Evolutionary conservation across 202 grass and related monocot species (phyloP).

Genomic region (Saccharum hybrid): DNA sequence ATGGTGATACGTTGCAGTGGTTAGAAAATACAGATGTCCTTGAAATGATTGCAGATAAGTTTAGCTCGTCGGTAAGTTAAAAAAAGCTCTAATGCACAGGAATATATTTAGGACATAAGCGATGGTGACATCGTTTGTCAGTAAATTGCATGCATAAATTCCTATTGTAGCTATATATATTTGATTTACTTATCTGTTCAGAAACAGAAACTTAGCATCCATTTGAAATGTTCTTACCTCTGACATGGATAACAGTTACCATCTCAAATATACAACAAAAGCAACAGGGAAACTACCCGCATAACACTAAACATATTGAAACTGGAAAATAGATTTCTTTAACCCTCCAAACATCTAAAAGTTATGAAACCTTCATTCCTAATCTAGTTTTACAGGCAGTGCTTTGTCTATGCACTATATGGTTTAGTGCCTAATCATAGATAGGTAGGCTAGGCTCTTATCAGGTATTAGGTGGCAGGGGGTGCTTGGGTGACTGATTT

Average conservation of each 20-base stretch:
- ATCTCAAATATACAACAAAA: not conserved
- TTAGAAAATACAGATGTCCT: slow-evolving; percentile 94
- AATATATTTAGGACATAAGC: slow-evolving; percentile 21
- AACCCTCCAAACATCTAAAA: not conserved
- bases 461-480: not conserved
- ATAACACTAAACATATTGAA: not conserved
- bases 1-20: slow-evolving; percentile 81
- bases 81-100: slow-evolving; percentile 3
- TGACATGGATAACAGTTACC: not conserved
- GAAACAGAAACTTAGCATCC: not conserved
- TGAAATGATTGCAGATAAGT: slow-evolving; percentile 94
- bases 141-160: slow-evolving; percentile 12
- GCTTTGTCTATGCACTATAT: no score
- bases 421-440: not conserved
- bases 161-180: not conserved
- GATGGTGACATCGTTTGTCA: slow-evolving; percentile 15
- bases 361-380: not conserved
- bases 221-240: slow-evolving; percentile 31
- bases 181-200: not conserved
- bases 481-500: not conserved
- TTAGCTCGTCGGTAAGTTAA: slow-evolving; percentile 86
- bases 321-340: not conserved
- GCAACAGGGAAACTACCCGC: not conserved
- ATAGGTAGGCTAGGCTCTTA: not conserved
- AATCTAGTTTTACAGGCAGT: not conserved